Conservation (phyloP, 352 stramenopile species). For the Globisporangium uncinulatum region DNA sequence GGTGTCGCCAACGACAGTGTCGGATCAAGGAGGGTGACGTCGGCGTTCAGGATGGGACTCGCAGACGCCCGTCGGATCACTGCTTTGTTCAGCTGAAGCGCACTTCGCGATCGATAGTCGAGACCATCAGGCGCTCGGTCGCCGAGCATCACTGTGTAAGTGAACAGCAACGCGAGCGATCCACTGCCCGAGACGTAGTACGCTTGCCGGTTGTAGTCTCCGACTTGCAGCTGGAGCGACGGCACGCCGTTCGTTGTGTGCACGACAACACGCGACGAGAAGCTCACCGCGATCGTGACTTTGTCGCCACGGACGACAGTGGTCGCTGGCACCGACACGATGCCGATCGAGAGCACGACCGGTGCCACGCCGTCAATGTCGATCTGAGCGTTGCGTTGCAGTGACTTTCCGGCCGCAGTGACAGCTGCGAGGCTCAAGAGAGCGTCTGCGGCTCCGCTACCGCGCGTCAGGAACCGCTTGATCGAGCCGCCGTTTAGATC, state of each 20-base stretch:
- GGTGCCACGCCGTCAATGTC: conserved; percentile 45
- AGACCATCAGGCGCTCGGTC: conserved; percentile 39
- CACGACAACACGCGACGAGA: conserved; percentile 50
- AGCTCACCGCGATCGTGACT: conserved; percentile 60
- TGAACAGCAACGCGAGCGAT: conserved; percentile 49
- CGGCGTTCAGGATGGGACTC: conserved; percentile 45
- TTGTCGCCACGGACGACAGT: conserved; percentile 38
- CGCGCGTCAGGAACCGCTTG: conserved; percentile 26
- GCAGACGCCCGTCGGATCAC: conserved; percentile 49
- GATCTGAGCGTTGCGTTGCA: conserved; percentile 49
- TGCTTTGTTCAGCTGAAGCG: conserved; percentile 58
- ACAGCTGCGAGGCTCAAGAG: conserved; percentile 29
- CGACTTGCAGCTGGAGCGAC: conserved; percentile 49
- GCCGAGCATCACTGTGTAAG: conserved; percentile 57
- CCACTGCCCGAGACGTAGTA: conserved; percentile 49
- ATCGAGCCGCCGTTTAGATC: conserved; percentile 69
- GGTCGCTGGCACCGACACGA: conserved; percentile 25
- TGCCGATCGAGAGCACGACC: conserved; percentile 32
- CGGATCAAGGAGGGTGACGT: conserved; percentile 43
- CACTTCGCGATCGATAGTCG: conserved; percentile 43
- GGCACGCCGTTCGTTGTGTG: conserved; percentile 46
- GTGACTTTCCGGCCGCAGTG: conserved; percentile 30
- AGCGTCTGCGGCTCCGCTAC: conserved; percentile 15
- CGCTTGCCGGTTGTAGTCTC: conserved; percentile 56
- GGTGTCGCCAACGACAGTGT: conserved; percentile 30